Conservation (phyloP, 441 rosid species). For the Syzygium syzygioides region DNA sequence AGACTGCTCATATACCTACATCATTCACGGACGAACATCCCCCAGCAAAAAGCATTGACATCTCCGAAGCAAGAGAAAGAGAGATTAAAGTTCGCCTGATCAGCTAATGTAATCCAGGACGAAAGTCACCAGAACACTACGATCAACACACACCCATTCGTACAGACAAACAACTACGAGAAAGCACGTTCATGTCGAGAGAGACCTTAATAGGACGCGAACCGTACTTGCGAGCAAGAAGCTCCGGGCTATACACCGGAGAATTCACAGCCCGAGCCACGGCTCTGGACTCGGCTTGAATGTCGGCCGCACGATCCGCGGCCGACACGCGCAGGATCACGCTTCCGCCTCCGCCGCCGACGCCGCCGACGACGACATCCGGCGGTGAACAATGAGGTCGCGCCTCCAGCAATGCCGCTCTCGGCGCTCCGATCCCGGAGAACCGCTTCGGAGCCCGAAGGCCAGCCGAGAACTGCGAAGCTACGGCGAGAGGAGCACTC, state of each 20-base stretch:
- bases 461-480: neutral
- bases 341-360: neutral
- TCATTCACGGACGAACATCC: neutral
- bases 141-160: neutral
- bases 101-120: neutral
- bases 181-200: neutral
- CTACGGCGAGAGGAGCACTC: neutral
- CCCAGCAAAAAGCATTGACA: neutral
- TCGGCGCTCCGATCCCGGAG: neutral
- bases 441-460: neutral
- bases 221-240: constrained; percentile 53
- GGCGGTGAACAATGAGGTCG: neutral
- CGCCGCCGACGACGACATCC: constrained; percentile 2
- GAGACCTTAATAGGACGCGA: constrained; percentile 70
- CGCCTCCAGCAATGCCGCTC: neutral
- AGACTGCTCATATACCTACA: neutral
- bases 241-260: constrained; percentile 59
- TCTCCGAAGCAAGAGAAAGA: neutral
- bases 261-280: constrained; percentile 77
- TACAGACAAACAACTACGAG: neutral
- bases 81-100: neutral
- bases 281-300: constrained; percentile 81
- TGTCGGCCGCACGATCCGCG: constrained; percentile 53
- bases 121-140: neutral
- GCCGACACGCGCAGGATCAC: neutral